Conservation (phyloP, 768 basidiomycete genomes). For the Pholiota conissans region DNA sequence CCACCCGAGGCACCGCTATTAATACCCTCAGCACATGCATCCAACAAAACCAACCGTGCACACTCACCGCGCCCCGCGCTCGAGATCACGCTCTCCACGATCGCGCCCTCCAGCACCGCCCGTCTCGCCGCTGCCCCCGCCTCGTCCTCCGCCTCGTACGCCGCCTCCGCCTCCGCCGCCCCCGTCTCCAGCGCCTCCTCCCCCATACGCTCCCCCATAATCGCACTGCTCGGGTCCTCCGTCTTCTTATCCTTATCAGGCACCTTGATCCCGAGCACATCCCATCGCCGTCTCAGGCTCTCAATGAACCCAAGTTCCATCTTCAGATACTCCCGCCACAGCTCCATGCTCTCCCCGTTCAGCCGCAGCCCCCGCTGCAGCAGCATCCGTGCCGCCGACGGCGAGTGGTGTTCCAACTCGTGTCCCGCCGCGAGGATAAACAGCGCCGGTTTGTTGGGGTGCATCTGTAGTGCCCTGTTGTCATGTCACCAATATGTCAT, state of each 20-base stretch:
- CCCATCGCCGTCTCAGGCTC: slow-evolving; percentile 77
- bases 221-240: slow-evolving; percentile 27
- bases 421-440: slow-evolving; percentile 87
- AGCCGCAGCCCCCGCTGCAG: slow-evolving; percentile 85
- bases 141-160: slow-evolving; percentile 40
- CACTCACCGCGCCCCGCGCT: slow-evolving; percentile 70
- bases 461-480: slow-evolving; percentile 79
- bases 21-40: slow-evolving; percentile 14
- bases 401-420: slow-evolving; percentile 69
- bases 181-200: slow-evolving; percentile 12
- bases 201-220: slow-evolving; percentile 18
- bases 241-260: slow-evolving; percentile 31
- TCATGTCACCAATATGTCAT: slow-evolving; percentile 9
- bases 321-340: slow-evolving; percentile 90
- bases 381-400: slow-evolving; percentile 78
- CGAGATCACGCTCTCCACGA: slow-evolving; percentile 74
- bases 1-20: slow-evolving; percentile 40
- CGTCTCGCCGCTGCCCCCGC: slow-evolving; percentile 57
- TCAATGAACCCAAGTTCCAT: slow-evolving; percentile 91
- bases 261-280: slow-evolving; percentile 64
- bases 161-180: slow-evolving; percentile 6
- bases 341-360: slow-evolving; percentile 64
- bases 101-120: slow-evolving; percentile 75
- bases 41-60: slow-evolving; percentile 2
- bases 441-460: slow-evolving; percentile 73